phyloP scores from a whole-genome alignment of 129 eudicot genomes.

The Ambrosia trifida region DNA sequence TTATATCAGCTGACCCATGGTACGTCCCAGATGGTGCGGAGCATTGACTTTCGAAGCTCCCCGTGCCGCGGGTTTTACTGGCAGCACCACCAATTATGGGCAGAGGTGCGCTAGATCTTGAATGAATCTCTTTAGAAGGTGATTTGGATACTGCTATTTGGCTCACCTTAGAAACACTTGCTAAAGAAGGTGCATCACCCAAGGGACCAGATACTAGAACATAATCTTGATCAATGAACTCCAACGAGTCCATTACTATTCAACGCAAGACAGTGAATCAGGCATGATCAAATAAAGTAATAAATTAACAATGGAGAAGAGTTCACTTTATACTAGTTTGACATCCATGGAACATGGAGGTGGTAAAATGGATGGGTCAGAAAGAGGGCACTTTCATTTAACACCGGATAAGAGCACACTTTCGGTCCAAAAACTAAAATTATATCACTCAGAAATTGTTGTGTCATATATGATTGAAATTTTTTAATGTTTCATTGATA shows the following conservation, averaged over 20 bases:
- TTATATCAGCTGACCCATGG: slow-evolving; percentile 60
- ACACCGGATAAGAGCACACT: not conserved
- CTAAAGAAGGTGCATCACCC: slow-evolving; percentile 58
- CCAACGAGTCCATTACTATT: slow-evolving; percentile 62
- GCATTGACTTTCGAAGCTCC: slow-evolving; percentile 59
- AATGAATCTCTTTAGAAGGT: slow-evolving; percentile 34
- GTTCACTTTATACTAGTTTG: not conserved
- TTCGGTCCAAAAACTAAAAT: not conserved
- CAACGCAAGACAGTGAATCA: slow-evolving; percentile 1
- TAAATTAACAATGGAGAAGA: not conserved
- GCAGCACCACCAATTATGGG: slow-evolving; percentile 51
- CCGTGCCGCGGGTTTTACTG: slow-evolving; percentile 39
- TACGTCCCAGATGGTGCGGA: slow-evolving; percentile 76
- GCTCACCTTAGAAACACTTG: slow-evolving; percentile 49
- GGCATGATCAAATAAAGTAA: slow-evolving; percentile 1
- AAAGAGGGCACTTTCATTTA: not conserved
- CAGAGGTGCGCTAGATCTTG: slow-evolving; percentile 49
- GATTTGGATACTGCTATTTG: slow-evolving; percentile 45
- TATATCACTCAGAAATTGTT: not conserved
- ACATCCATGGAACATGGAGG: not conserved
- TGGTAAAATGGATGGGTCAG: not conserved
- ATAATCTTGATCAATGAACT: slow-evolving; percentile 85
- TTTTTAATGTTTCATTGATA: not conserved
- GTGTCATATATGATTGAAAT: not conserved
- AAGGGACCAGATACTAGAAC: slow-evolving; percentile 81